Conservation (phyloP, 495 filamentous ascomycete species). For the Penicillium fimorum region DNA sequence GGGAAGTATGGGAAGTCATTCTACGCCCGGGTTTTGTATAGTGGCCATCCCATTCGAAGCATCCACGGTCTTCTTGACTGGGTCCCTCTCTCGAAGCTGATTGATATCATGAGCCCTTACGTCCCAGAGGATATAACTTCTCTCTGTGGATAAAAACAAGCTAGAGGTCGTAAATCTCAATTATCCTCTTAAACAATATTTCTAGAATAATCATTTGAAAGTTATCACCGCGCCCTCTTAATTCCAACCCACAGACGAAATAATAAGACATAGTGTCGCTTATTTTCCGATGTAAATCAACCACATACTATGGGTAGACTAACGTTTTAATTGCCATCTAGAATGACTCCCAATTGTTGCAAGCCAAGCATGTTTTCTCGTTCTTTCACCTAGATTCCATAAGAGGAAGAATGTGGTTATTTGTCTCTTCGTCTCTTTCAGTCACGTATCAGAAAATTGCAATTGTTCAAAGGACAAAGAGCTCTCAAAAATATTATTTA, state of each 20-base stretch:
- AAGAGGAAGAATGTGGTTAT: too few species aligned
- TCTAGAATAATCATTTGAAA: not conserved
- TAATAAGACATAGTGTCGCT: not conserved
- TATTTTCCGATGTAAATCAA: not conserved
- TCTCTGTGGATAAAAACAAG: not conserved
- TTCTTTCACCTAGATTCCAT: not conserved
- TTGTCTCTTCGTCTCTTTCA: too few species aligned
- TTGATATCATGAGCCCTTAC: conserved; percentile 25
- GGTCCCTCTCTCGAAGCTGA: conserved; percentile 30
- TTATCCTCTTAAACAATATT: not conserved
- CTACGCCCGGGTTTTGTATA: conserved; percentile 43
- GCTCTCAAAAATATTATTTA: not conserved
- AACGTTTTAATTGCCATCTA: not conserved
- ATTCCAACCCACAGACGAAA: not conserved
- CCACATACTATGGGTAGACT: not conserved
- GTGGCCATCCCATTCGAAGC: conserved; percentile 35
- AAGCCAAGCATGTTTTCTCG: not conserved
- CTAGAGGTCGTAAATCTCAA: not conserved
- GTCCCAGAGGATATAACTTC: conserved; percentile 35
- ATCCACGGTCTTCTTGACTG: conserved; percentile 37
- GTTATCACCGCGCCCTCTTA: not conserved
- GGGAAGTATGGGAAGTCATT: conserved; percentile 6
- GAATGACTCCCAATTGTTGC: not conserved
- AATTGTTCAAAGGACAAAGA: not conserved
- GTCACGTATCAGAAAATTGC: too few species aligned